A percentile compares a stretch with the other conserved stretches of the same genome.
phyloP scores from a whole-genome alignment of 345 rosid genomes.

The Moricandia moricandioides region DNA sequence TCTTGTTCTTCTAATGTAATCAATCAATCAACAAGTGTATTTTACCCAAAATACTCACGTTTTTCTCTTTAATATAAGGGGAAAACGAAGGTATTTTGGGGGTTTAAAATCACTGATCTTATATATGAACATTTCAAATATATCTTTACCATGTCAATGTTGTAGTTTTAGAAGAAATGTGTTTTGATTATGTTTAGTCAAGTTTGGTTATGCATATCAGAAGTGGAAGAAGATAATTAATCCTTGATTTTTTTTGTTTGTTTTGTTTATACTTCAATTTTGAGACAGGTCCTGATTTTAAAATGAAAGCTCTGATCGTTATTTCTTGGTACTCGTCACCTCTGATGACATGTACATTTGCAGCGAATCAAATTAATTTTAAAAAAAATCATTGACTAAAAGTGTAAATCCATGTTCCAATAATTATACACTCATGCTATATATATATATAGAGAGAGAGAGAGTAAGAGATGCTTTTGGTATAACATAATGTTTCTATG shows the following conservation, averaged over 20 bases:
- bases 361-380: conserved; percentile 18
- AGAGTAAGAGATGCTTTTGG: not conserved
- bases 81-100: conserved; percentile 43
- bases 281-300: not conserved
- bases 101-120: conserved; percentile 22
- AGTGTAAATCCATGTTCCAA: not conserved
- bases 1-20: not conserved
- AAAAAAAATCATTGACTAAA: not conserved
- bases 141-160: conserved; percentile 1
- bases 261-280: not conserved
- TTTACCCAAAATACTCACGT: conserved; percentile 42
- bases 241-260: not conserved
- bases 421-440: not conserved
- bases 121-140: conserved; percentile 9
- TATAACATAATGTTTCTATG: conserved; percentile 14
- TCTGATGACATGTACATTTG: conserved; percentile 8
- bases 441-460: not conserved
- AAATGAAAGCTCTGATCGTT: conserved; percentile 6
- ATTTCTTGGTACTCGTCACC: conserved; percentile 25
- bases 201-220: not conserved
- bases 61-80: conserved; percentile 30
- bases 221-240: not conserved
- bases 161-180: not conserved
- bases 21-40: conserved; percentile 14
- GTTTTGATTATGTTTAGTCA: not conserved